phyloP scores from a whole-genome alignment of 805 yeast species.

The Candida tammaniensis region DNA sequence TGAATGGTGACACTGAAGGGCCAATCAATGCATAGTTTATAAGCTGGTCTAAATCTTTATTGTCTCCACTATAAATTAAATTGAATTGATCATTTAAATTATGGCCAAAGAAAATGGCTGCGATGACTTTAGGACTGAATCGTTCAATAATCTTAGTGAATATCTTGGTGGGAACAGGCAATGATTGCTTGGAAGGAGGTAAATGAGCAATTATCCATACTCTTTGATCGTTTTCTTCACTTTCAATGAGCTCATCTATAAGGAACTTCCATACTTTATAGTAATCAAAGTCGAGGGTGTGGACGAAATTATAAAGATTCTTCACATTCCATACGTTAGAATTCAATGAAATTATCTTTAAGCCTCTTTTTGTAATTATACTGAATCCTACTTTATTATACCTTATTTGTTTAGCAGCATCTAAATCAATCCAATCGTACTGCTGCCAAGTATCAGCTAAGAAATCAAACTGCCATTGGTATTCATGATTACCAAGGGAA shows the following conservation, averaged over 20 bases:
- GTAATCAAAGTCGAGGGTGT: slow-evolving; percentile 53
- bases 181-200: slow-evolving; percentile 54
- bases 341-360: slow-evolving; percentile 60
- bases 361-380: slow-evolving; percentile 50
- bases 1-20: slow-evolving; percentile 63
- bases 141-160: slow-evolving; percentile 57
- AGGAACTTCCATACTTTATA: slow-evolving; percentile 63
- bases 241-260: slow-evolving; percentile 56
- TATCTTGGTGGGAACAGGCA: slow-evolving; percentile 58
- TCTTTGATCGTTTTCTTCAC: slow-evolving; percentile 55
- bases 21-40: slow-evolving; percentile 60
- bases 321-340: slow-evolving; percentile 65
- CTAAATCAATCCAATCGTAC: slow-evolving; percentile 34
- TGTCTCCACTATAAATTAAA: slow-evolving; percentile 50
- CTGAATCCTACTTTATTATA: slow-evolving; percentile 63
- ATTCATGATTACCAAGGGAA: too few species aligned
- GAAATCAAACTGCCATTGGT: slow-evolving; percentile 39
- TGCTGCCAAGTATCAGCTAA: slow-evolving; percentile 33
- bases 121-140: slow-evolving; percentile 65
- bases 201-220: slow-evolving; percentile 76
- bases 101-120: slow-evolving; percentile 68
- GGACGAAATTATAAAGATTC: slow-evolving; percentile 50
- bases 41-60: slow-evolving; percentile 14
- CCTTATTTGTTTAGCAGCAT: slow-evolving; percentile 23
- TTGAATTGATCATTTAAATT: slow-evolving; percentile 68